phyloP scores from a whole-genome alignment of 768 basidiomycete genomes.

The Lactifluus echinatus region DNA sequence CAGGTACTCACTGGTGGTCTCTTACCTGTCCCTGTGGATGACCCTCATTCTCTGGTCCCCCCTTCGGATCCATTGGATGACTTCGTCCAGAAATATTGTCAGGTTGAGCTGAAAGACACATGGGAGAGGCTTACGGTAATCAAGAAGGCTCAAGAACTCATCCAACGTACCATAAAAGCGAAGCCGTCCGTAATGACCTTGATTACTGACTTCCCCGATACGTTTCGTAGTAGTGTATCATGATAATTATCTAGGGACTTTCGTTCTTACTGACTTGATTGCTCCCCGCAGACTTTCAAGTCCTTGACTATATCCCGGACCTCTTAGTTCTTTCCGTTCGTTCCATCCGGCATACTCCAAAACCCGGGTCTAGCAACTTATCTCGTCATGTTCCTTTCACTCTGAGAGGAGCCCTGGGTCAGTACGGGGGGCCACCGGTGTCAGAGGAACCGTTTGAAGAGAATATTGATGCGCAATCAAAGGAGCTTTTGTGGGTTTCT shows the following conservation, averaged over 20 bases:
- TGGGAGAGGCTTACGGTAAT: slow-evolving; percentile 1
- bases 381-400: background rate
- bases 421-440: background rate
- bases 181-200: background rate
- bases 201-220: background rate
- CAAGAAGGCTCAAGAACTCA: slow-evolving; percentile 1
- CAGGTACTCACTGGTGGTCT: slow-evolving; percentile 11
- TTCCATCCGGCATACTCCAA: slow-evolving; percentile 10
- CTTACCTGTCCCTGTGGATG: background rate
- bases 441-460: background rate
- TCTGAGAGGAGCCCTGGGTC: background rate
- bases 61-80: slow-evolving; percentile 14
- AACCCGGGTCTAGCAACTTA: background rate
- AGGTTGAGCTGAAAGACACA: background rate
- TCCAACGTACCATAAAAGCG: background rate
- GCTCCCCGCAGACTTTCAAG: background rate
- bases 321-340: slow-evolving; percentile 1
- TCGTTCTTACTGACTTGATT: background rate
- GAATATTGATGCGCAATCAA: background rate
- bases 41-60: slow-evolving; percentile 13
- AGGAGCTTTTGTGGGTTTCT: background rate
- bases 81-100: background rate
- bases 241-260: background rate
- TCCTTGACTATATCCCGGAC: background rate
- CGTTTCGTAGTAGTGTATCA: background rate